A percentile compares a stretch with the other conserved stretches of the same genome.
Conservation (phyloP, 352 stramenopile species). For the Globisporangium iwayamae region DNA sequence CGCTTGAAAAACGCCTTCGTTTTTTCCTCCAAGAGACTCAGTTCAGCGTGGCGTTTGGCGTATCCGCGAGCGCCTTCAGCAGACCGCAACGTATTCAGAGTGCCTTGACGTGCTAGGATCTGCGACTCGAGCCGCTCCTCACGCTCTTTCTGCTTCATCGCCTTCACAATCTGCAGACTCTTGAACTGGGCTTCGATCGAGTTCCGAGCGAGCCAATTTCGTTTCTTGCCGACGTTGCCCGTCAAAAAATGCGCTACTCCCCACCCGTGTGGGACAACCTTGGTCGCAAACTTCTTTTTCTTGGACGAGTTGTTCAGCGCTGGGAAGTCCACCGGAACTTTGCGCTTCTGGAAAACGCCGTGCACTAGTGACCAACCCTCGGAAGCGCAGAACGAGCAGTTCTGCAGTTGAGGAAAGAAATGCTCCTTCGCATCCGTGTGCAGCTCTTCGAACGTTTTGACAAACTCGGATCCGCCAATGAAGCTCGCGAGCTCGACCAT, state of each 20-base stretch:
- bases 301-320: slow-evolving; percentile 18
- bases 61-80: slow-evolving; percentile 71
- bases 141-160: slow-evolving; percentile 63
- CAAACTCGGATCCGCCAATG: slow-evolving; percentile 62
- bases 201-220: slow-evolving; percentile 65
- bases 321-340: slow-evolving; percentile 20
- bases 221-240: slow-evolving; percentile 31
- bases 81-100: slow-evolving; percentile 54
- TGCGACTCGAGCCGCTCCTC: slow-evolving; percentile 64
- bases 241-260: slow-evolving; percentile 74
- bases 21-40: slow-evolving; percentile 62
- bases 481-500: slow-evolving; percentile 47
- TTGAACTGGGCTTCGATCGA: slow-evolving; percentile 75
- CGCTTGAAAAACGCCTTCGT: slow-evolving; percentile 42
- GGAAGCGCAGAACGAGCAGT: slow-evolving; percentile 55
- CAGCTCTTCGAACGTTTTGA: slow-evolving; percentile 64
- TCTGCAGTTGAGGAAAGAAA: slow-evolving; percentile 54
- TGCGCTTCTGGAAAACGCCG: slow-evolving; percentile 60
- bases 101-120: slow-evolving; percentile 59
- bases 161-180: slow-evolving; percentile 57
- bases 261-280: slow-evolving; percentile 66
- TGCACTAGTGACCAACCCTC: slow-evolving; percentile 80
- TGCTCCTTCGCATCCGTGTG: slow-evolving; percentile 45
- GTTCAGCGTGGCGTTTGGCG: slow-evolving; percentile 56
- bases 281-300: slow-evolving; percentile 19